These are phyloP conservation scores for Puccinia novopanici DNA, from an alignment of 1,284 basidiomycete species.

Conservation along the genomic window DNA sequence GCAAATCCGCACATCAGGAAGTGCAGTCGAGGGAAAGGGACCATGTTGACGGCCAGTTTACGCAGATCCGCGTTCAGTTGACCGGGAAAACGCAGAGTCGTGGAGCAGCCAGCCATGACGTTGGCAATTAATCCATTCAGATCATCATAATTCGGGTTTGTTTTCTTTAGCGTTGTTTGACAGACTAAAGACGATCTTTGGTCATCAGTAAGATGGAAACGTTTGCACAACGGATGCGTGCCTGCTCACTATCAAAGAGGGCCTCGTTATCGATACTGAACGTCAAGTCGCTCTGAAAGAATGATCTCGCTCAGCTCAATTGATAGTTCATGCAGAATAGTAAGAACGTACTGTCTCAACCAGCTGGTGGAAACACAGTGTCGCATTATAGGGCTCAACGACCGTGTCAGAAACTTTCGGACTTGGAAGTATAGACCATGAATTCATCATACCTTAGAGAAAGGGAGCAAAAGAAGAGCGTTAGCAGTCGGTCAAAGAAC, in stretches of 20 bases:
- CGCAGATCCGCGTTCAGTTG: constrained; percentile 69
- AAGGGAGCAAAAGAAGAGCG: background rate
- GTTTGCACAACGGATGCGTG: background rate
- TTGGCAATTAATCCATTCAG: constrained; percentile 49
- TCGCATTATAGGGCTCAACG: constrained; percentile 60
- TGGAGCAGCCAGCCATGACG: constrained; percentile 51
- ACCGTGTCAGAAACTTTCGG: constrained; percentile 59
- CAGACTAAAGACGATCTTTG: constrained; percentile 32
- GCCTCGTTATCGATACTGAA: constrained; percentile 55
- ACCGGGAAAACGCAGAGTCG: constrained; percentile 51
- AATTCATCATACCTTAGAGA: constrained; percentile 49
- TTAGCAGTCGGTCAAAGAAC: constrained; percentile 56
- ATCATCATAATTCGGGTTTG: constrained; percentile 46
- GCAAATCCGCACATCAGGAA: constrained; percentile 60
- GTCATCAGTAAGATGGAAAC: background rate
- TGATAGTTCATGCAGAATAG: background rate
- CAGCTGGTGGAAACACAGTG: constrained; percentile 60
- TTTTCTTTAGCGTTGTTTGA: constrained; percentile 50
- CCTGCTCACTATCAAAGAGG: constrained; percentile 49
- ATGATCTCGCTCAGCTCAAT: background rate
- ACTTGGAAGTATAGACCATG: constrained; percentile 51
- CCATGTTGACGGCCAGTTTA: constrained; percentile 52
- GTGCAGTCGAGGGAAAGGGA: constrained; percentile 60
- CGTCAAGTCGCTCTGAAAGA: constrained; percentile 57
- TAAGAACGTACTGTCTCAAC: constrained; percentile 55